These are phyloP conservation scores for Amanita pallidorosea DNA, from an alignment of 768 basidiomycete species.

Conservation along the genomic window DNA sequence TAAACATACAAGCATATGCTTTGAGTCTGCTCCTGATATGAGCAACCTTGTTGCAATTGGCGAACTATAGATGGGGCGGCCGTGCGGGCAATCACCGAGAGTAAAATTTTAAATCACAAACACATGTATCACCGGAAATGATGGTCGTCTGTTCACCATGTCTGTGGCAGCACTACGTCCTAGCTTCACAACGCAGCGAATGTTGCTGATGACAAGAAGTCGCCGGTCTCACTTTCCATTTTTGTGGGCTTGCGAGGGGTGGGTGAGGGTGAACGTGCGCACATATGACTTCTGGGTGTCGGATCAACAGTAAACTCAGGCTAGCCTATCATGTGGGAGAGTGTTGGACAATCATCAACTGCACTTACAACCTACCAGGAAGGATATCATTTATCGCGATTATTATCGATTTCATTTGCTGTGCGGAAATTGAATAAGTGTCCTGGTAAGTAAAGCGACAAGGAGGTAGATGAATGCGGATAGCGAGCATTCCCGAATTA, in stretches of 20 bases:
- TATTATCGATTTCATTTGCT: slow-evolving; percentile 1
- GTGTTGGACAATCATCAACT: neutral
- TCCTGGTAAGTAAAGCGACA: neutral
- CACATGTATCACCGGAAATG: neutral
- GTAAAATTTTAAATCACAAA: neutral
- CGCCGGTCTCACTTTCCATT: neutral
- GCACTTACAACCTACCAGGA: neutral
- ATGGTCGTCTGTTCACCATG: neutral
- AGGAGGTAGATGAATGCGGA: neutral
- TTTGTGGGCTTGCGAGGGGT: neutral
- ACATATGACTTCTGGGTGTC: neutral
- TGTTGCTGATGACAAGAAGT: neutral
- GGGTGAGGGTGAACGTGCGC: too few relatives aligned
- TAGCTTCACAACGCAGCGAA: neutral
- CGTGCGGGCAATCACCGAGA: neutral
- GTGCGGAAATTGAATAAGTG: neutral
- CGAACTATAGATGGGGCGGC: neutral
- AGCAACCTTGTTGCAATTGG: neutral
- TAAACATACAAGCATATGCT: neutral
- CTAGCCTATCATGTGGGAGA: neutral
- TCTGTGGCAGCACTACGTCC: neutral
- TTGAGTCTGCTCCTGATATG: neutral
- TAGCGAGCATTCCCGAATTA: neutral
- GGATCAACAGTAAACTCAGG: neutral
- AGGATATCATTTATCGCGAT: neutral